Percentiles rank a stretch among this genome's conserved stretches.
These are phyloP conservation scores for Antrodiella citrinella DNA, from an alignment of 768 basidiomycete species.

Conservation along the genomic window DNA sequence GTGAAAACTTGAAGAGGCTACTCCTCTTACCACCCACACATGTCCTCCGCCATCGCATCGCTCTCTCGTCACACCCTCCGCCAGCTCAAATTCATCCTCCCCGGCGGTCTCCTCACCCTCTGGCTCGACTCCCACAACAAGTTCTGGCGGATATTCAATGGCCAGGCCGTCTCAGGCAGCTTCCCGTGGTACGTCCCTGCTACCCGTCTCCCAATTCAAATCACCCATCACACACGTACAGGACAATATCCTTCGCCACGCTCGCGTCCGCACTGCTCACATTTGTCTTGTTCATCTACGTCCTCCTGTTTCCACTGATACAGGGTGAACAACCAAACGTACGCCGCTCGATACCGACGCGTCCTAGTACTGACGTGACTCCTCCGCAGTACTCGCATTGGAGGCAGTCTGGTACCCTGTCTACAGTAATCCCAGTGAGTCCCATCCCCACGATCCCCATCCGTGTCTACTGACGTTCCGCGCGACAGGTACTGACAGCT, in stretches of 20 bases:
- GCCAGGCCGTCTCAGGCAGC: constrained; percentile 28
- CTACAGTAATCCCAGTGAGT: constrained; percentile 54
- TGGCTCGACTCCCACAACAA: constrained; percentile 48
- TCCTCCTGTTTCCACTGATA: constrained; percentile 59
- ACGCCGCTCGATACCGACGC: constrained; percentile 25
- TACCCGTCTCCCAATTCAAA: not conserved
- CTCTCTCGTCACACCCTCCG: constrained; percentile 45
- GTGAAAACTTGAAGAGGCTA: too few relatives aligned
- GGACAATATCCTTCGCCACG: not conserved
- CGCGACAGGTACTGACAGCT: constrained; percentile 41
- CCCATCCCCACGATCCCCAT: not conserved
- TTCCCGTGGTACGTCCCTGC: constrained; percentile 46
- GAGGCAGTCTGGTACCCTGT: constrained; percentile 63
- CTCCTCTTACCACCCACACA: too few relatives aligned
- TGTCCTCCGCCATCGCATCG: constrained; percentile 17
- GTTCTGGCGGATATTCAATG: constrained; percentile 34
- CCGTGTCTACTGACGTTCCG: not conserved
- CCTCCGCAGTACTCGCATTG: constrained; percentile 70
- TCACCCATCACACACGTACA: not conserved
- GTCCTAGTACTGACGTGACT: too few relatives aligned
- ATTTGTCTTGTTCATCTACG: constrained; percentile 61
- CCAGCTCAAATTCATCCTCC: constrained; percentile 70
- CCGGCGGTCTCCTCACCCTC: constrained; percentile 59
- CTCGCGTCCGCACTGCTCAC: constrained; percentile 54
- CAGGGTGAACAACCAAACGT: constrained; percentile 66